phyloP scores from a whole-genome alignment of 192 early-diverging fungal species.

The Haplosporangium gracile region DNA sequence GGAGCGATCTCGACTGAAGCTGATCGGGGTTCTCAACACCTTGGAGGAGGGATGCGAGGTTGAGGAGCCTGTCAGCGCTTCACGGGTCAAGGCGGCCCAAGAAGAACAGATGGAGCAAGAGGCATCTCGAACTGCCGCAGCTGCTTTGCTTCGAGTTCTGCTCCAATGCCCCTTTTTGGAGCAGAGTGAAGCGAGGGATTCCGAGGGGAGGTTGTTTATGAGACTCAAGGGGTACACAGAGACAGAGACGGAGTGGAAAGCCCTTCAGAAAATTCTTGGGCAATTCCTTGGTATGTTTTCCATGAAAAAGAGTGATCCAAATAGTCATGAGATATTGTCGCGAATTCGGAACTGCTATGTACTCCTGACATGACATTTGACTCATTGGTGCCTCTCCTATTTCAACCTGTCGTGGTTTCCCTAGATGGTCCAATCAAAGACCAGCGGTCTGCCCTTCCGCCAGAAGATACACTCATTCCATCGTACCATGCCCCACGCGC shows the following conservation, averaged over 20 bases:
- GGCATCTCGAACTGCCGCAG: background rate
- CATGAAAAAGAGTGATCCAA: background rate
- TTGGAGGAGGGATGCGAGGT: constrained; percentile 1
- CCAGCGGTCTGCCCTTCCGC: constrained; percentile 35
- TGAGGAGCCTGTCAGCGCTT: background rate
- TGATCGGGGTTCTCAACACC: constrained; percentile 5
- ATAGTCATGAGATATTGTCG: background rate
- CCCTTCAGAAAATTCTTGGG: constrained; percentile 16
- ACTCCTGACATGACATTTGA: background rate
- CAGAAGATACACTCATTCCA: constrained; percentile 47
- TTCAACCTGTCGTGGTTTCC: background rate
- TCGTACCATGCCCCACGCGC: constrained; percentile 45
- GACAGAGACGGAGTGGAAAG: constrained; percentile 39
- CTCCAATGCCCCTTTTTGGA: constrained; percentile 46
- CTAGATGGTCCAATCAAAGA: constrained; percentile 46
- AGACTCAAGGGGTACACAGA: constrained; percentile 49
- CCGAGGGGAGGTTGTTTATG: constrained; percentile 8
- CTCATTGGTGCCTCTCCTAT: background rate
- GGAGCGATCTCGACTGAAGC: constrained; percentile 16
- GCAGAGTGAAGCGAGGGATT: constrained; percentile 20
- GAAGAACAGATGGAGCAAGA: constrained; percentile 4
- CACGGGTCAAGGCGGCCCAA: background rate
- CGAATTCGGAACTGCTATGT: background rate
- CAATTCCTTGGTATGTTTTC: constrained; percentile 36
- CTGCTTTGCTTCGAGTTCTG: constrained; percentile 12